Base-by-base conservation (phyloP, 805 yeast species). In the Pichia thaimueangensis region DNA sequence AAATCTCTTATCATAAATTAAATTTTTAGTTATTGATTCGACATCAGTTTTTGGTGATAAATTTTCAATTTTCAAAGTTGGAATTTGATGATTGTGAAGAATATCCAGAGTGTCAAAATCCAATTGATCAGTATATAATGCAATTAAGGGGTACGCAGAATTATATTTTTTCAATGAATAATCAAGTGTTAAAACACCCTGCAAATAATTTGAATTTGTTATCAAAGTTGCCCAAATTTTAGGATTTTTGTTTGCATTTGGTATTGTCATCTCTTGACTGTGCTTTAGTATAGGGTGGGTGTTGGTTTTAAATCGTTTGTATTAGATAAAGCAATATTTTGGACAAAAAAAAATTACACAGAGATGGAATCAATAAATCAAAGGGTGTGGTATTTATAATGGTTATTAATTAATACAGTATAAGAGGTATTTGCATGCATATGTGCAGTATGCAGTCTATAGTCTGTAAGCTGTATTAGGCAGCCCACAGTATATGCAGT, bases 161-260 rank as follows among this genome's bases (percentile, higher is more conserved):
- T 62, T 59, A 8, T 58, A 63, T 23, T 51, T 53, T 34, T 64
- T 62, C 41, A 77, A 60, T 2, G 81, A 67, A 54, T 67, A 71
- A 42, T 75, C 67, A 39, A 77, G 58, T 0, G 80, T 68, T 11
- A 77, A 54, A 4, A 77, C 60, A 1, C 83, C 83, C 0, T 71
- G 60, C 22, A 78, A 51, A 45, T 77, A 77, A 35, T 66, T 65
- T 10, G 67, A 61, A 53, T 70, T 74, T 17, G 83, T 77, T 44
- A 77, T 69, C 28, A 77, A 60, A 0, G 81, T 74, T 0, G 79
- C 69, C 82, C 82, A 78, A 2, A 73, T 73, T 35, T 57, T 49
- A 6, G 57, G 55, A 35, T 48, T 22, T 12, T 16, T 8, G 7
- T 16, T 17, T 16, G 30, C 30, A 4, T 35, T n/a, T 5, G 16